These are phyloP conservation scores for Clathrus columnatus DNA, from an alignment of 768 basidiomycete genomes.

Conservation along the genomic window DNA sequence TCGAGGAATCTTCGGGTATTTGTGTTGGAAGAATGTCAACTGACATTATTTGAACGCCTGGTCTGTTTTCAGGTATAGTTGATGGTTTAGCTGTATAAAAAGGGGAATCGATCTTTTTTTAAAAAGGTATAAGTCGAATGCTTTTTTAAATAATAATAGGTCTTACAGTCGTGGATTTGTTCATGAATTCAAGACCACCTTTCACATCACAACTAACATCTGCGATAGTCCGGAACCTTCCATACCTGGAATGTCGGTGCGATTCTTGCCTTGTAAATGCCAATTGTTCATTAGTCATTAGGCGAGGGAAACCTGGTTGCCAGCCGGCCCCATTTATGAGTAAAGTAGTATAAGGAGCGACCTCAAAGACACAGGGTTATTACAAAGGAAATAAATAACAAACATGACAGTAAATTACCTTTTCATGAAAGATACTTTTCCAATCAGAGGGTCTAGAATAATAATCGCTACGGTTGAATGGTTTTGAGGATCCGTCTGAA, in stretches of 20 bases:
- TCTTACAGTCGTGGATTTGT: conserved; percentile 62
- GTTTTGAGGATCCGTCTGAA: conserved; percentile 33
- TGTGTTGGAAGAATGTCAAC: conserved; percentile 88
- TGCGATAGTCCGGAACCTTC: conserved; percentile 55
- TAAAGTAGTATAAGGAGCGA: conserved; percentile 79
- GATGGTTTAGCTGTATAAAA: conserved; percentile 47
- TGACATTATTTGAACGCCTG: conserved; percentile 67
- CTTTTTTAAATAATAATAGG: background rate
- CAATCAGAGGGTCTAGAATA: conserved; percentile 63
- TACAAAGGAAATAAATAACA: background rate
- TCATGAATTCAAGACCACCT: conserved; percentile 83
- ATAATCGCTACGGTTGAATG: conserved; percentile 61
- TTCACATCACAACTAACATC: conserved; percentile 89
- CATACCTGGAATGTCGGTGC: conserved; percentile 30
- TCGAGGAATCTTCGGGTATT: conserved; percentile 73
- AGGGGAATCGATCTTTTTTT: conserved; percentile 35
- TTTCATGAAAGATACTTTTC: conserved; percentile 56
- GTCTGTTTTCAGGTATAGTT: conserved; percentile 35
- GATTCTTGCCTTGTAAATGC: conserved; percentile 40
- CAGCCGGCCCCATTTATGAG: conserved; percentile 85
- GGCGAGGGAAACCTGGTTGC: conserved; percentile 65
- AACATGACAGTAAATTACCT: conserved; percentile 32
- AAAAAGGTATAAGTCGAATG: background rate
- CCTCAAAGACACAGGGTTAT: conserved; percentile 28
- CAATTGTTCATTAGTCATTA: conserved; percentile 66